phyloP scores from a whole-genome alignment of 192 early-diverging fungal genomes.

The Neocallimastix lanati region DNA sequence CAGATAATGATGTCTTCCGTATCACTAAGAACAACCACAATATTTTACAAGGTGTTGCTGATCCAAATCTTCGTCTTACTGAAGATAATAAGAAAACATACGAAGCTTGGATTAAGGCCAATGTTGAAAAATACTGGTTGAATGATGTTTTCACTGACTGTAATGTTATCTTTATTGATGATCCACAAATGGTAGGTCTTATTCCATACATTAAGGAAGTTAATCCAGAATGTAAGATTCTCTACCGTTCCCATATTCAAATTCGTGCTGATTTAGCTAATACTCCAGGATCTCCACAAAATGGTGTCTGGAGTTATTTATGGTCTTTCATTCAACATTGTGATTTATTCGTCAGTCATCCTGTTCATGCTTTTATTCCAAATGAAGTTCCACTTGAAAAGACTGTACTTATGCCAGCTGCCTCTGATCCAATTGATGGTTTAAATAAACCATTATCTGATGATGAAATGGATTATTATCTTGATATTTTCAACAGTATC shows the following conservation, averaged over 20 bases:
- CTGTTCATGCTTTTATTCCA: constrained; percentile 54
- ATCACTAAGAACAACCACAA: constrained; percentile 81
- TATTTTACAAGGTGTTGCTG: constrained; percentile 64
- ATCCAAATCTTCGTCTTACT: constrained; percentile 16
- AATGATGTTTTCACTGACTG: constrained; percentile 36
- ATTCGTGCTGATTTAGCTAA: constrained; percentile 56
- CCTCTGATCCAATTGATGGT: constrained; percentile 63
- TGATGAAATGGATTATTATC: constrained; percentile 32
- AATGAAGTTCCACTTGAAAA: constrained; percentile 39
- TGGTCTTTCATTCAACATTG: constrained; percentile 51
- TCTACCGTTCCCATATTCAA: constrained; percentile 64
- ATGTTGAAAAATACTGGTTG: constrained; percentile 51
- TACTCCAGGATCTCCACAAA: constrained; percentile 37
- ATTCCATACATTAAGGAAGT: constrained; percentile 57
- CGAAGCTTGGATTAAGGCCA: constrained; percentile 7
- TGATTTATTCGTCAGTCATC: constrained; percentile 66
- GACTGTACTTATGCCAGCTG: constrained; percentile 50
- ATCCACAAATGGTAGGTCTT: constrained; percentile 44
- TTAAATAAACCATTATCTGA: constrained; percentile 50
- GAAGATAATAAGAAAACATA: constrained; percentile 39
- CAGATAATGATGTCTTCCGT: constrained; percentile 68
- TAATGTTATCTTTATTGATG: constrained; percentile 76
- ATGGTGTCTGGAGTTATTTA: constrained; percentile 57
- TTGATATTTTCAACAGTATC: constrained; percentile 49
- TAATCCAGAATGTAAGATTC: constrained; percentile 45